phyloP scores from a whole-genome alignment of 768 basidiomycete genomes.

The Mycena latifolia region DNA sequence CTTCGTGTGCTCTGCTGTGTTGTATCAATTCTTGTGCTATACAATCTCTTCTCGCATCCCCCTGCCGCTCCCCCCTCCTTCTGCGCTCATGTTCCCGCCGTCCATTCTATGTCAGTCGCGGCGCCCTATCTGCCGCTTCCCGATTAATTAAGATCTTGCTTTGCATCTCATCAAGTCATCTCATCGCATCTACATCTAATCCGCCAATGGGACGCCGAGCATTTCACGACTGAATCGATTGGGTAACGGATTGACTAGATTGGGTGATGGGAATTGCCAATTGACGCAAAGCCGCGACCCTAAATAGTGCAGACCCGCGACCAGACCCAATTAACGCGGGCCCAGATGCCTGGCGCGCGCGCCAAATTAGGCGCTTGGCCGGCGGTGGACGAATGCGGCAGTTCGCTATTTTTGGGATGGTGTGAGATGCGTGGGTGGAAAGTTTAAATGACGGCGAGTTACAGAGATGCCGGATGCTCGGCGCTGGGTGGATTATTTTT shows the following conservation, averaged over 20 bases:
- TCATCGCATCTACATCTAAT: neutral
- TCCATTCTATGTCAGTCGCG: no score
- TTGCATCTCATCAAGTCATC: no score
- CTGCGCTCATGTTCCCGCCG: no score
- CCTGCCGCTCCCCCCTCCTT: no score
- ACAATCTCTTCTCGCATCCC: neutral
- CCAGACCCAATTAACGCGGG: no score
- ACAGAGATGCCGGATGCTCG: no score
- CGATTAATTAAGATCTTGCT: neutral
- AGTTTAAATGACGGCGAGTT: no score
- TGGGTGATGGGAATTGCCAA: slow-evolving; percentile 1
- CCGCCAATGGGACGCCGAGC: slow-evolving; percentile 8
- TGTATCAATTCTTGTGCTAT: slow-evolving; percentile 30
- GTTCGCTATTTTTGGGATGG: slow-evolving; percentile 4
- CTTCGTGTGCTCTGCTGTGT: slow-evolving; percentile 6
- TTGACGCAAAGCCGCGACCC: neutral
- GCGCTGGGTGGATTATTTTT: no score
- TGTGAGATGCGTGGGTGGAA: neutral
- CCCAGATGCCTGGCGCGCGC: neutral
- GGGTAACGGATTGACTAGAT: neutral
- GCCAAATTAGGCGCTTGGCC: neutral
- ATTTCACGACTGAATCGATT: neutral
- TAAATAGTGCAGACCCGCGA: no score
- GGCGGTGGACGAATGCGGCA: neutral
- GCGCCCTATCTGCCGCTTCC: no score